phyloP scores from a whole-genome alignment of 768 basidiomycete genomes.

The Kwoniella bestiolae region DNA sequence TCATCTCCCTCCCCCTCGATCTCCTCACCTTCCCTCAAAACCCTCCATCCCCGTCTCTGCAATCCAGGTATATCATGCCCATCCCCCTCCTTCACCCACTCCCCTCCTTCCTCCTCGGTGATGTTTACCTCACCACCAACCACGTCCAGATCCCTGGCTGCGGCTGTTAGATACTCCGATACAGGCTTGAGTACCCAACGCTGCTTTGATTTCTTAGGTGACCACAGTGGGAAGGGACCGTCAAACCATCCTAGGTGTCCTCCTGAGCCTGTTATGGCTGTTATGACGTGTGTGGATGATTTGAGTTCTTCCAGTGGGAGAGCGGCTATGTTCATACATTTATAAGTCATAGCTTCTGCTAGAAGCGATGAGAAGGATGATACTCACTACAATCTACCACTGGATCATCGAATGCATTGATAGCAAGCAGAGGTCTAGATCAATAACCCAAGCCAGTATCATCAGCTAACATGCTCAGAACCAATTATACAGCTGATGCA shows the following conservation, averaged over 20 bases:
- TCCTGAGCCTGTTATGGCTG: slow-evolving; percentile 52
- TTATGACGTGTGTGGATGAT: slow-evolving; percentile 49
- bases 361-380: not conserved
- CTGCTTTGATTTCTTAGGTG: slow-evolving; percentile 24
- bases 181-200: slow-evolving; percentile 53
- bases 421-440: slow-evolving; percentile 54
- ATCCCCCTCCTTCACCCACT: slow-evolving; percentile 24
- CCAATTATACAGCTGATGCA: too few species aligned
- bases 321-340: slow-evolving; percentile 31
- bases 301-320: slow-evolving; percentile 49
- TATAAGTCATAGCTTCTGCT: too few species aligned
- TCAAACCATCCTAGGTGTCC: slow-evolving; percentile 59
- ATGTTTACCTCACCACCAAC: slow-evolving; percentile 17
- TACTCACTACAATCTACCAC: slow-evolving; percentile 52
- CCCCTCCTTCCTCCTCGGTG: slow-evolving; percentile 29
- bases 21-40: slow-evolving; percentile 35
- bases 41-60: slow-evolving; percentile 42
- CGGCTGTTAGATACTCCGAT: slow-evolving; percentile 44
- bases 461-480: too few species aligned
- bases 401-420: slow-evolving; percentile 58
- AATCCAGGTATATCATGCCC: slow-evolving; percentile 30
- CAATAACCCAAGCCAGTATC: too few species aligned
- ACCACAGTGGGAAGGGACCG: slow-evolving; percentile 42
- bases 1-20: slow-evolving; percentile 32
- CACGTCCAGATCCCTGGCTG: slow-evolving; percentile 32